These are phyloP conservation scores for Ustanciosporium gigantosporum DNA, from an alignment of 1,284 basidiomycete genomes.

Conservation along the genomic window DNA sequence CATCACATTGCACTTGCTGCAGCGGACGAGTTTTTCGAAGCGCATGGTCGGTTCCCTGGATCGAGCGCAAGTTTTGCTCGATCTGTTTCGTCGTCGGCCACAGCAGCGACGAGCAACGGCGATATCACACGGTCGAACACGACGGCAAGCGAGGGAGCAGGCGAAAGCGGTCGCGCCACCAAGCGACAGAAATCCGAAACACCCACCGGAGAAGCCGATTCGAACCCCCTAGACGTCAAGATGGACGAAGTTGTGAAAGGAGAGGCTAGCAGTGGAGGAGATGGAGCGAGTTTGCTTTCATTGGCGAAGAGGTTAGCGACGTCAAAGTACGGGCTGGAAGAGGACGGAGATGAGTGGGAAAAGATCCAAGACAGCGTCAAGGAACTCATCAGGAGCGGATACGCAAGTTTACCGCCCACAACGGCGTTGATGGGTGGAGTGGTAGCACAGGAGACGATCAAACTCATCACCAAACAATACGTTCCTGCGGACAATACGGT, in stretches of 20 bases:
- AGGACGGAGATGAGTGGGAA: conserved; percentile 63
- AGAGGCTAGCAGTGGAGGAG: conserved; percentile 50
- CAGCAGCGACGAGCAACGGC: neutral
- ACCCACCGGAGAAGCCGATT: conserved; percentile 29
- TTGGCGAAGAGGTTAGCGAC: conserved; percentile 16
- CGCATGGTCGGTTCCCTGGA: conserved; percentile 63
- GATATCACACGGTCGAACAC: neutral
- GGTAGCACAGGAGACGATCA: conserved; percentile 96
- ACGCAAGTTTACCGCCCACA: conserved; percentile 81
- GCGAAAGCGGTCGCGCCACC: conserved; percentile 11
- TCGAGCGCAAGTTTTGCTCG: conserved; percentile 6
- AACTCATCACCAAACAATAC: conserved; percentile 95
- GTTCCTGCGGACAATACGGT: conserved; percentile 85
- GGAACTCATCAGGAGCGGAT: conserved; percentile 79
- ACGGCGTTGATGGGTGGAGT: conserved; percentile 91
- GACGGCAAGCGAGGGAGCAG: neutral
- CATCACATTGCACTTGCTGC: conserved; percentile 62
- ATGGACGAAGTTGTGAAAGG: conserved; percentile 61
- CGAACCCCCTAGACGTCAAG: conserved; percentile 18
- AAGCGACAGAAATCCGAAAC: conserved; percentile 38
- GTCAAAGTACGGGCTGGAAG: conserved; percentile 5
- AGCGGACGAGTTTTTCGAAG: conserved; percentile 62
- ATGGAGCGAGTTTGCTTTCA: conserved; percentile 44
- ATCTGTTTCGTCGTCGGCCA: conserved; percentile 1
- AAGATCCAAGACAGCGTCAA: conserved; percentile 71